Evolutionary conservation across 2,329 filamentous ascomycete species (phyloP), one percentile per base, ranked within the genome.

Genomic region (Diaporthe ampelina): DNA sequence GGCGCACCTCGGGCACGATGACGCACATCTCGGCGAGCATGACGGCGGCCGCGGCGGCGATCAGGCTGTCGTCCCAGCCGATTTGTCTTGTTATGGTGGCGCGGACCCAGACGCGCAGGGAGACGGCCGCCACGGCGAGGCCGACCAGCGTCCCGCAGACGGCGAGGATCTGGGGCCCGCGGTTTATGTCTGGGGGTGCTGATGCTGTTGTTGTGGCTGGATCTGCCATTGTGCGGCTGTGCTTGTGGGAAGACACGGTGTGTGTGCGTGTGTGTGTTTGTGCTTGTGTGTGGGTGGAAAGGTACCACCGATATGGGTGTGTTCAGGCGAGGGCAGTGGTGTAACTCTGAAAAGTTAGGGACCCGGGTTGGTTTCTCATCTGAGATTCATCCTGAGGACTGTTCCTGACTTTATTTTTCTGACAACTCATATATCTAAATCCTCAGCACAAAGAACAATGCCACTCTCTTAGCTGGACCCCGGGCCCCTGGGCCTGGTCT

Each of bases 121-220:
- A 17, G 10, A 81, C 79, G 6, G 78, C 59, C 11, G 78, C 45
- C n/a, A 81, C 72, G 1, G 79, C 76, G 19, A 81, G 26, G 8
- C 72, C 79, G 15, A 78, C 77, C 35, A 81, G 58, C 8, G 77
- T 76, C 21, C 79, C 79, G 73, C 79, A 80, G 61, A 80, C 74
- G 2, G 77, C 78, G 59, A 82, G 79, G 26, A 82, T 81, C 72
- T 81, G 76, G 4, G 79, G 79, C 1, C 80, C 80, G 70, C 79
- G 73, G 75, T 82, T 79, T n/a, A 79, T 63, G 70, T 82, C 79
- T 19, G 78, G 77, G 11, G 76, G 77, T 13, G 76, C 11, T 17
- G 45, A 7, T n/a, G n/a, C 2, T 29, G 37, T 21, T 10, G 58
- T 9, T 24, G 35, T n/a, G 48, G 52, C 45, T n/a, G 57, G n/a